Conservation (phyloP, 495 filamentous ascomycete genomes). For the Tuber aestivum region DNA sequence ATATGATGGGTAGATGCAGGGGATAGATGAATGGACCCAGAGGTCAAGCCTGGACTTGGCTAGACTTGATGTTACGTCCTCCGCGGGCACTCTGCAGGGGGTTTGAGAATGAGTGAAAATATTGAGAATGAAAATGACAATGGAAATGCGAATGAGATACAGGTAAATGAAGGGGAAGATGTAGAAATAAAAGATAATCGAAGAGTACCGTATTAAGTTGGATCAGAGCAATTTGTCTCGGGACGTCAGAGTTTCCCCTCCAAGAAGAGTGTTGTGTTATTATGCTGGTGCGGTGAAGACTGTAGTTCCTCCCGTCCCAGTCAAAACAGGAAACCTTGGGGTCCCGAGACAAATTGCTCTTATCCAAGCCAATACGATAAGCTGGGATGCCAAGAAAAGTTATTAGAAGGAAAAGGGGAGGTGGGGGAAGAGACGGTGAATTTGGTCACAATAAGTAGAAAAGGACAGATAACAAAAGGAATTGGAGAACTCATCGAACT, state of each 20-base stretch:
- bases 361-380: no score
- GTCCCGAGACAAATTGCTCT: no score
- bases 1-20: background rate
- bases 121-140: conserved; percentile 1
- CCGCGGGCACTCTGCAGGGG: background rate
- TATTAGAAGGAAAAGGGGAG: background rate
- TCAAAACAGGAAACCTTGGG: no score
- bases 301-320: no score
- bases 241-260: no score
- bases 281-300: no score
- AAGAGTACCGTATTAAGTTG: background rate
- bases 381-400: background rate
- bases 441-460: background rate
- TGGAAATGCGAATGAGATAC: background rate
- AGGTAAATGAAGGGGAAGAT: background rate
- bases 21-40: background rate
- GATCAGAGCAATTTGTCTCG: no score
- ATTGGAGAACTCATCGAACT: background rate
- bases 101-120: background rate
- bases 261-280: no score
- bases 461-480: background rate
- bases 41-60: background rate
- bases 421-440: background rate
- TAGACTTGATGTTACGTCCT: background rate
- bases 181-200: background rate